These are phyloP conservation scores for Eutypella sp. DNA, from an alignment of 2,329 filamentous ascomycete genomes.

Conservation along the genomic window DNA sequence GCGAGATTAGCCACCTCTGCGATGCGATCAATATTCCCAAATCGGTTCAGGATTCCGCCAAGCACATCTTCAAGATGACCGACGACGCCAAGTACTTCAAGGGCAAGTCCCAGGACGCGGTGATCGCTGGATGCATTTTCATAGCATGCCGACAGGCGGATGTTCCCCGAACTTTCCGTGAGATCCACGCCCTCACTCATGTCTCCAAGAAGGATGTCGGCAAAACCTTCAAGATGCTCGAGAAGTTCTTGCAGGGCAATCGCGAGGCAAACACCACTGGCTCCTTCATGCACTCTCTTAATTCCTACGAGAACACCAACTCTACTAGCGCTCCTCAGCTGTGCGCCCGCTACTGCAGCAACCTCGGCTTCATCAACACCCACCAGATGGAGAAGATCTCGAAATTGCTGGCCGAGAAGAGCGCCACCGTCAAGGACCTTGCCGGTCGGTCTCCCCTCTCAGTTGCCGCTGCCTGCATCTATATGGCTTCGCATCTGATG, in stretches of 20 bases:
- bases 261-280: constrained; percentile 56
- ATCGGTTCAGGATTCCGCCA: constrained; percentile 81
- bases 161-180: constrained; percentile 84
- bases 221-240: constrained; percentile 86
- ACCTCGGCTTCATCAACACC: constrained; percentile 67
- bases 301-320: constrained; percentile 67
- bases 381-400: constrained; percentile 77
- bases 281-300: constrained; percentile 51
- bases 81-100: constrained; percentile 93
- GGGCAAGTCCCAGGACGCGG: constrained; percentile 87
- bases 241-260: constrained; percentile 77
- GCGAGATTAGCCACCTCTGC: constrained; percentile 82
- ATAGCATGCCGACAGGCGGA: constrained; percentile 90
- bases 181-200: constrained; percentile 89
- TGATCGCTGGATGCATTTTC: constrained; percentile 96
- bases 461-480: constrained; percentile 92
- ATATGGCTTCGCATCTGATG: constrained; percentile 87
- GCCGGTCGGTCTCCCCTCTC: constrained; percentile 92
- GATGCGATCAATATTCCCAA: constrained; percentile 79
- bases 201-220: constrained; percentile 98
- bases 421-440: constrained; percentile 71
- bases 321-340: constrained; percentile 80
- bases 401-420: constrained; percentile 70
- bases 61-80: constrained; percentile 91
- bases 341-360: constrained; percentile 83